Evolutionary conservation across 1,139 yeast genomes (phyloP).

Genomic region (Taphrina wiesneri): DNA sequence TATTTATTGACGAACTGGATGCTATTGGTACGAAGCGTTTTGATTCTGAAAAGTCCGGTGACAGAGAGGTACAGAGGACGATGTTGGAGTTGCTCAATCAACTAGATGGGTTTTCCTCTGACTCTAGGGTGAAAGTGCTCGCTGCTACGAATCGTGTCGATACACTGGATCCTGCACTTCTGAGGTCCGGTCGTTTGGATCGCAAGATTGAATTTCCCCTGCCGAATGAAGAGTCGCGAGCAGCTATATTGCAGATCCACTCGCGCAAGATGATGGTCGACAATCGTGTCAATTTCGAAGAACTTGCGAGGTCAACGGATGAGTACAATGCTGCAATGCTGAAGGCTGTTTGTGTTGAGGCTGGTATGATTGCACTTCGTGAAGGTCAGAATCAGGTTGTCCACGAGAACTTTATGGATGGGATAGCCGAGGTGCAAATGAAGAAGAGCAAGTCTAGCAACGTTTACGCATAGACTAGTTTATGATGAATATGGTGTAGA

Average conservation of each 20-base stretch:
- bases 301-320: constrained; percentile 94
- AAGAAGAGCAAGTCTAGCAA: constrained; percentile 93
- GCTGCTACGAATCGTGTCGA: constrained; percentile 99
- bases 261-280: constrained; percentile 96
- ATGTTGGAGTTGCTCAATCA: constrained; percentile 97
- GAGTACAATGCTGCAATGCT: constrained; percentile 98
- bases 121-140: constrained; percentile 91
- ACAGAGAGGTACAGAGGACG: constrained; percentile 97
- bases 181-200: constrained; percentile 96
- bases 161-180: constrained; percentile 92
- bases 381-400: constrained; percentile 88
- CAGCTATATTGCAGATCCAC: constrained; percentile 92
- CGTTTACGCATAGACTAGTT: constrained; percentile 71
- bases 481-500: neutral
- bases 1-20: constrained; percentile 95
- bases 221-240: constrained; percentile 93
- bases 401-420: constrained; percentile 98
- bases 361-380: constrained; percentile 98
- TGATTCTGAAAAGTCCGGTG: constrained; percentile 96
- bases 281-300: constrained; percentile 94
- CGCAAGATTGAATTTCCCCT: constrained; percentile 96
- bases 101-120: constrained; percentile 97
- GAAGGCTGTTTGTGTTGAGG: constrained; percentile 97
- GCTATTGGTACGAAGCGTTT: constrained; percentile 99
- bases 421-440: constrained; percentile 97